Conservation (phyloP, 2,329 filamentous ascomycete species). For the Talaromyces islandicus region DNA sequence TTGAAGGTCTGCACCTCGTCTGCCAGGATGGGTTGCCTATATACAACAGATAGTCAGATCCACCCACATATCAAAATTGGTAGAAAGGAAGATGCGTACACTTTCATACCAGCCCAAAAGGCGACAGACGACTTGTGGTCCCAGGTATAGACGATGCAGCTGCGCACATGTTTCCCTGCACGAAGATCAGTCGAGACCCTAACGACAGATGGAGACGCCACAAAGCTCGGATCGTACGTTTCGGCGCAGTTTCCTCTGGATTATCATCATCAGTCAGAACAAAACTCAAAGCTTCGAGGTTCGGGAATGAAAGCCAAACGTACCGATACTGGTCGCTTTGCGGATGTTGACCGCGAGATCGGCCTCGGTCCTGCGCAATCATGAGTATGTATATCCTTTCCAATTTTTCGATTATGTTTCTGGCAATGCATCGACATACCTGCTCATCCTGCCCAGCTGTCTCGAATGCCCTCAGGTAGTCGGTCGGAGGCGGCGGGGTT, state of each 20-base stretch:
- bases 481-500: constrained; percentile 17
- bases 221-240: constrained; percentile 43
- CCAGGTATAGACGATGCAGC: constrained; percentile 98
- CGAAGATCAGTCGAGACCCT: constrained; percentile 2
- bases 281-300: background rate
- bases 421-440: constrained; percentile 37
- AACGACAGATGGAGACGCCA: background rate
- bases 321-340: constrained; percentile 60
- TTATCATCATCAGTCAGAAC: constrained; percentile 12
- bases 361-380: constrained; percentile 48
- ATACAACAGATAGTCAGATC: background rate
- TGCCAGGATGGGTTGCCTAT: constrained; percentile 89
- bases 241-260: constrained; percentile 60
- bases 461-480: constrained; percentile 15
- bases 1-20: constrained; percentile 99
- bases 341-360: constrained; percentile 62
- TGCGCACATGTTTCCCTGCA: constrained; percentile 85
- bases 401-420: background rate
- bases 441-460: constrained; percentile 57
- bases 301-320: constrained; percentile 13
- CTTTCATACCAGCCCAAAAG: constrained; percentile 98
- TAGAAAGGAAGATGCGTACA: constrained; percentile 54
- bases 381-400: background rate
- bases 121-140: constrained; percentile 92
- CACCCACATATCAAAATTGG: constrained; percentile 2